These are phyloP conservation scores for Graphium sp. DNA, from an alignment of 2,329 filamentous ascomycete species.

Conservation along the genomic window DNA sequence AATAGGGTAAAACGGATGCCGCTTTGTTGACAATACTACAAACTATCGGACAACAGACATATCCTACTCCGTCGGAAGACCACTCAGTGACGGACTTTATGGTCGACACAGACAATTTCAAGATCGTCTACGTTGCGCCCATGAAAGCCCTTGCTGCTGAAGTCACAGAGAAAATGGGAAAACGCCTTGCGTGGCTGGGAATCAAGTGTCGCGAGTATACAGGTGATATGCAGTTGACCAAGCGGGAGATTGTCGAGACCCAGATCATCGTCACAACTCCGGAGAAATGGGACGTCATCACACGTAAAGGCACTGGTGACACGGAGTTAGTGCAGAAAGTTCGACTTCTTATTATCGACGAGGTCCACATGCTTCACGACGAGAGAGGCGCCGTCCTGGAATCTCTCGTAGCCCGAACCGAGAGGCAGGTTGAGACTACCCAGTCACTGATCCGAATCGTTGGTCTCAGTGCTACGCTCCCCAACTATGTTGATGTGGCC, in stretches of 20 bases:
- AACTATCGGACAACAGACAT: slow-evolving; percentile 70
- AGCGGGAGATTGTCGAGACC: slow-evolving; percentile 85
- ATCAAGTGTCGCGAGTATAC: slow-evolving; percentile 87
- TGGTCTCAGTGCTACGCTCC: slow-evolving; percentile 84
- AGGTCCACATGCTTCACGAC: slow-evolving; percentile 98
- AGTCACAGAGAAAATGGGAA: slow-evolving; percentile 86
- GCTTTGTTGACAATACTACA: slow-evolving; percentile 94
- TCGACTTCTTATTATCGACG: slow-evolving; percentile 87
- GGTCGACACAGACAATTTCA: slow-evolving; percentile 79
- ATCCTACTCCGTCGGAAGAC: slow-evolving; percentile 63
- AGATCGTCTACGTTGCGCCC: slow-evolving; percentile 95
- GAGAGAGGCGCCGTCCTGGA: slow-evolving; percentile 92
- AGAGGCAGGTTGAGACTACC: slow-evolving; percentile 93
- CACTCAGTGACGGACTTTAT: slow-evolving; percentile 60
- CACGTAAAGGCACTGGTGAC: slow-evolving; percentile 89
- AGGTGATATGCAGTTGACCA: slow-evolving; percentile 97
- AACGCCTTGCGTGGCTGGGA: slow-evolving; percentile 82
- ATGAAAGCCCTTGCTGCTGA: slow-evolving; percentile 98
- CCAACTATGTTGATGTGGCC: slow-evolving; percentile 92
- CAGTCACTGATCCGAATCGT: slow-evolving; percentile 94
- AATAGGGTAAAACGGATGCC: slow-evolving; percentile 87
- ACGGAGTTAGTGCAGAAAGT: slow-evolving; percentile 97
- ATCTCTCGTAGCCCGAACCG: slow-evolving; percentile 84
- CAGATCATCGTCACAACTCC: slow-evolving; percentile 98
- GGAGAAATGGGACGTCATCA: slow-evolving; percentile 99